Percentiles rank a stretch among this genome's conserved stretches.
phyloP scores from a whole-genome alignment of 257 asterid species.

The Solanum dulcamara region DNA sequence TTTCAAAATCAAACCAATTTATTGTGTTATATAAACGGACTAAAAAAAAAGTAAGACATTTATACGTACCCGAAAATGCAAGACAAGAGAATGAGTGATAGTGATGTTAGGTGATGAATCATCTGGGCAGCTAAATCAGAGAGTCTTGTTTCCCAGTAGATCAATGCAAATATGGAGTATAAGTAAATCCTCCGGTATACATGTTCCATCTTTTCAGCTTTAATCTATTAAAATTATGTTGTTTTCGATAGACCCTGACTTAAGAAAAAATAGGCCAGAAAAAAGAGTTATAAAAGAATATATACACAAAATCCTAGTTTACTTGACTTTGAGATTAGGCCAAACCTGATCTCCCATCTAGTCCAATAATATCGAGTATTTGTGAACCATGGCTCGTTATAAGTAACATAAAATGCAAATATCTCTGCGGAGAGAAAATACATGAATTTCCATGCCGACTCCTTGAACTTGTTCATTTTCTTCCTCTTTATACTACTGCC shows the following conservation, averaged over 20 bases:
- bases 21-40: too few relatives aligned
- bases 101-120: slow-evolving; percentile 21
- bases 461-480: slow-evolving; percentile 21
- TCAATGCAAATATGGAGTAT: slow-evolving; percentile 18
- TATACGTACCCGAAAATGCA: slow-evolving; percentile 10
- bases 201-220: slow-evolving; percentile 20
- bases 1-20: too few relatives aligned
- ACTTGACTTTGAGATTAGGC: slow-evolving; percentile 8
- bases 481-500: neutral
- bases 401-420: slow-evolving; percentile 11
- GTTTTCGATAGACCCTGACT: neutral
- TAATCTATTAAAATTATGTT: neutral
- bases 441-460: slow-evolving; percentile 22
- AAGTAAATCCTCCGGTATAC: slow-evolving; percentile 23
- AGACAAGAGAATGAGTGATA: slow-evolving; percentile 2
- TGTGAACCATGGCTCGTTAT: slow-evolving; percentile 26
- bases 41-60: neutral
- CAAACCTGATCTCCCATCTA: slow-evolving; percentile 21
- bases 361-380: slow-evolving; percentile 20
- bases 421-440: slow-evolving; percentile 20
- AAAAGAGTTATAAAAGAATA: too few relatives aligned
- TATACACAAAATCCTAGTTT: neutral
- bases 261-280: too few relatives aligned
- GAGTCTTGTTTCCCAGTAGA: slow-evolving; percentile 20
- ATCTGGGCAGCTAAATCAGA: slow-evolving; percentile 12